Evolutionary conservation across 805 yeast species (phyloP).

Genomic region (Hanseniaspora pseudoguilliermondii): DNA sequence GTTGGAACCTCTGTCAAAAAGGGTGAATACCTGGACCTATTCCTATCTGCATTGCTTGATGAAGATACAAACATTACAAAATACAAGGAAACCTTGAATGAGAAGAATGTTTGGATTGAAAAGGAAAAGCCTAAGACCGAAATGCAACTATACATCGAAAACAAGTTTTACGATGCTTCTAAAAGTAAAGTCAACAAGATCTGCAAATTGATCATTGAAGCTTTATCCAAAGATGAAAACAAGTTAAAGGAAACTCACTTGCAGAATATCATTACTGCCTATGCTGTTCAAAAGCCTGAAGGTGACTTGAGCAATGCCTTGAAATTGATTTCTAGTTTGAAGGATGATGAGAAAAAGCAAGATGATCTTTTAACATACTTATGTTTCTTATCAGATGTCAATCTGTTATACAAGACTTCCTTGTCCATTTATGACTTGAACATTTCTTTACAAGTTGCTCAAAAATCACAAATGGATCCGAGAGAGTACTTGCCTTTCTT

Average conservation of each 20-base stretch:
- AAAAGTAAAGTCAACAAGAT: conserved; percentile 59
- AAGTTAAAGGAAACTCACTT: conserved; percentile 42
- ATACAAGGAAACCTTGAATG: conserved; percentile 56
- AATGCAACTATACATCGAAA: conserved; percentile 33
- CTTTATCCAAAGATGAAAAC: conserved; percentile 37
- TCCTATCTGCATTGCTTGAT: conserved; percentile 71
- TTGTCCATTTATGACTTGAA: conserved; percentile 72
- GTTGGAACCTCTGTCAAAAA: conserved; percentile 32
- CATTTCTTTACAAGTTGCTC: conserved; percentile 73
- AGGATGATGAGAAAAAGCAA: conserved; percentile 35
- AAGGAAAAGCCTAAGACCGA: conserved; percentile 26
- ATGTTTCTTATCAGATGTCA: conserved; percentile 83
- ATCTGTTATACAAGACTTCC: conserved; percentile 64
- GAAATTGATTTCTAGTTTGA: conserved; percentile 41
- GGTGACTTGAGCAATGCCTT: conserved; percentile 60
- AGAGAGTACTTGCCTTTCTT: conserved; percentile 90
- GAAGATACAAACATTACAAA: conserved; percentile 76
- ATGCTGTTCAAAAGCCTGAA: conserved; percentile 84
- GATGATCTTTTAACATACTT: conserved; percentile 67
- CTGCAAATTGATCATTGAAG: conserved; percentile 55
- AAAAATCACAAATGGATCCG: conserved; percentile 95
- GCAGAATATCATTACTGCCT: conserved; percentile 77
- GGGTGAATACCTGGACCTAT: conserved; percentile 70
- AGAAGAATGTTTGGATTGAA: conserved; percentile 23
- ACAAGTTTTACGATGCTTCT: conserved; percentile 28